Evolutionary conservation across 2,329 filamentous ascomycete genomes (phyloP), one percentile per base, ranked within the genome.

Genomic region (Cercospora berteroae): DNA sequence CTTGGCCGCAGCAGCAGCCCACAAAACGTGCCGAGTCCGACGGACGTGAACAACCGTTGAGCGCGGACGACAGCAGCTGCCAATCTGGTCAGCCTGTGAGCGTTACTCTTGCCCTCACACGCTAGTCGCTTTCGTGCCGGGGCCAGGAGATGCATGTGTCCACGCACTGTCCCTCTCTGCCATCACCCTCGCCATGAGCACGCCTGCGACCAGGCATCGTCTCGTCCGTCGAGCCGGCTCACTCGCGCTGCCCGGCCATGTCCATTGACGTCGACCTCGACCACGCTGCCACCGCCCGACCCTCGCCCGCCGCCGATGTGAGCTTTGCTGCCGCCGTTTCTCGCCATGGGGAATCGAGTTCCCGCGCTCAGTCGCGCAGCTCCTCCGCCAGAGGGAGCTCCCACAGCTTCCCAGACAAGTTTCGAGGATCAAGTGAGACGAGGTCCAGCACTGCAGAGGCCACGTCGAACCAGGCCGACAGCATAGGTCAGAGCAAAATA

Each of bases 321-420:
- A 73, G 64, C 67, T 75, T 75, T 64, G 63, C 71, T 29, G 64
- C 69, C 3, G 59, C 68, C 44, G 63, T 68, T 39, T 62, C 71
- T 50, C 69, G 68, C 23, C 66, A 75, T 66, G 72, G 68, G 62
- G 74, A 75, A 48, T 72, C 72, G 4, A 73, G 72, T 63, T 74
- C 73, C 42, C 67, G 69, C 29, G 72, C 72, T 50, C 71, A 72
- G 68, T 76, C 74, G 52, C 66, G 71, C 50, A 71, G 65, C 52
- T 74, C 73, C 20, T 56, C 62, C 25, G 63, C 67, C 33, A 69
- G 62, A 62, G 55, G 65, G 59, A 70, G 68, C 60, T 62, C 55
- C 27, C 58, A 60, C 58, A 68, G 66, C 63, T 67, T 66, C 56
- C 66, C 62, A 48, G 65, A 69, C 57, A 69, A 63, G 27, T 12